phyloP scores from a whole-genome alignment of 805 yeast species.

The Barnettozyma sucrosica region DNA sequence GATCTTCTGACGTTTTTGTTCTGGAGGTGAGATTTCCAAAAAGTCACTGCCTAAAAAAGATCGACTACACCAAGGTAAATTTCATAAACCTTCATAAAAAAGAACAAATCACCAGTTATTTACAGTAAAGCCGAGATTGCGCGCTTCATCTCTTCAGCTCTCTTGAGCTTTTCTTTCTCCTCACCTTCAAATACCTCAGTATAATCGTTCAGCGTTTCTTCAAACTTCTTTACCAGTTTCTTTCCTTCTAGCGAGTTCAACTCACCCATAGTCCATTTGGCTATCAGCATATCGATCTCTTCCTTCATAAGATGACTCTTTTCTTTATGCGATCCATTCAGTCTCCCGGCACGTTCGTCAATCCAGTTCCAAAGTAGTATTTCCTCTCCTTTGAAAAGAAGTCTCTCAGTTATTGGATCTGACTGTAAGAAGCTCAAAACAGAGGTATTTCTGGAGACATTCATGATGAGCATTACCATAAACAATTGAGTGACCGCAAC shows the following conservation, averaged over 20 bases:
- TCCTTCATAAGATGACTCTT: conserved; percentile 7
- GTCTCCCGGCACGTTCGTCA: conserved; percentile 22
- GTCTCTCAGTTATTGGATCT: conserved; percentile 8
- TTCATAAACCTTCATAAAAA: conserved; percentile 5
- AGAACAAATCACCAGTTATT: not conserved
- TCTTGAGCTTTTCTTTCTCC: conserved; percentile 5
- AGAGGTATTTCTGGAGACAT: conserved; percentile 1
- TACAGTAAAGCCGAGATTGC: conserved; percentile 15
- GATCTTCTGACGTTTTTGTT: not conserved
- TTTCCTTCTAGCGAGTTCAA: conserved; percentile 15
- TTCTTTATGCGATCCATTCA: conserved; percentile 6
- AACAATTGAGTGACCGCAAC: conserved; percentile 14
- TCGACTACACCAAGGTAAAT: not conserved
- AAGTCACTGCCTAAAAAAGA: too few species aligned
- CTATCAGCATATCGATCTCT: conserved; percentile 21
- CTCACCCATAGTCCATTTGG: conserved; percentile 19
- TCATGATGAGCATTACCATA: conserved; percentile 11
- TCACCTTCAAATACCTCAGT: conserved; percentile 3
- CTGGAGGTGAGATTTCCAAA: too few species aligned
- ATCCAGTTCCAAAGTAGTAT: conserved; percentile 26
- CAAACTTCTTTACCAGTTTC: conserved; percentile 13
- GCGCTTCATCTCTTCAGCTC: conserved; percentile 13
- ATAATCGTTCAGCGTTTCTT: conserved; percentile 18
- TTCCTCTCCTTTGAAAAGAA: conserved; percentile 20
- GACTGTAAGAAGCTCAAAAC: conserved; percentile 3